Percentiles rank a stretch among this genome's conserved stretches.
Conservation (phyloP, 441 rosid species). For the Theobroma grandiflorum region DNA sequence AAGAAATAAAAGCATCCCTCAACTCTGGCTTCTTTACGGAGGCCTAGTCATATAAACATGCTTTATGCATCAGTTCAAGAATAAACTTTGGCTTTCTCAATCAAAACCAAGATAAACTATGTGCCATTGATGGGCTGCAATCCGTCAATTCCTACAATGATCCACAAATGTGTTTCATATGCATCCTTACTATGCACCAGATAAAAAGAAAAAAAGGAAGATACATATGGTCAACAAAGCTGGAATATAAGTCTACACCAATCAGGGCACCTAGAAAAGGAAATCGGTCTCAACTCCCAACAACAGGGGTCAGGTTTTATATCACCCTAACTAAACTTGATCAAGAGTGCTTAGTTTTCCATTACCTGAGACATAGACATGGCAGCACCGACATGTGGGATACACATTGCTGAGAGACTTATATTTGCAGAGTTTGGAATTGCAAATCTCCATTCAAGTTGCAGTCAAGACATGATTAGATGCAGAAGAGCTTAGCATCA, state of each 20-base stretch:
- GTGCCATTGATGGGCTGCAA: not conserved
- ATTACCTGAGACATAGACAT: not conserved
- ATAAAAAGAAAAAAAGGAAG: not conserved
- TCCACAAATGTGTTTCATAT: not conserved
- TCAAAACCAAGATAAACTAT: conserved; percentile 9
- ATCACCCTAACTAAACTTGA: not conserved
- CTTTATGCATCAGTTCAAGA: conserved; percentile 15
- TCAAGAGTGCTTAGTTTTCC: not conserved
- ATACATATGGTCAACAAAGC: not conserved
- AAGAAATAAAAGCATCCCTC: conserved; percentile 8
- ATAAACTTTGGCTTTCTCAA: conserved; percentile 11
- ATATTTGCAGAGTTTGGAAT: not conserved
- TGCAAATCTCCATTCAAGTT: not conserved
- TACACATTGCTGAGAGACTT: not conserved
- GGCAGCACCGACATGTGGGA: not conserved
- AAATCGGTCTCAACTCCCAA: not conserved
- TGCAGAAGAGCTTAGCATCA: not conserved
- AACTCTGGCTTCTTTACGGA: not conserved
- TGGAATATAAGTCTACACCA: not conserved
- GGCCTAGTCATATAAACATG: not conserved
- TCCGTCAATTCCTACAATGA: not conserved
- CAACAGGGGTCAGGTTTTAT: not conserved
- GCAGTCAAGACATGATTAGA: not conserved
- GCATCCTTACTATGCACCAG: not conserved
- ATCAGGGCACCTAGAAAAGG: not conserved